Percentiles rank a stretch among this genome's conserved stretches.
Conservation (phyloP, 1,139 yeast genomes). For the Geotrichum europaeum region DNA sequence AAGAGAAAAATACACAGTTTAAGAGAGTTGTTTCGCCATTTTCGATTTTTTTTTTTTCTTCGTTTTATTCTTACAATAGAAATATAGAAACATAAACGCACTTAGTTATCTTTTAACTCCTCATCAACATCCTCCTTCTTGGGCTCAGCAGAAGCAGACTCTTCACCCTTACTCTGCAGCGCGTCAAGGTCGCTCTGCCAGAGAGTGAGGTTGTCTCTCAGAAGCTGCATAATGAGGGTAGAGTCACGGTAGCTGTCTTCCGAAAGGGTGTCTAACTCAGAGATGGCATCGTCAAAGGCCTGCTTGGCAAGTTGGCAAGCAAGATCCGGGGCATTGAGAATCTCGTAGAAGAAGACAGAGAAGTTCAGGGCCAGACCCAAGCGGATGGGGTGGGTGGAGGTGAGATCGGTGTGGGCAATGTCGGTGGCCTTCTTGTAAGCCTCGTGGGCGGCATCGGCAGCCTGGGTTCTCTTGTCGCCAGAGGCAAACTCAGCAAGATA, state of each 20-base stretch:
- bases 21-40: not conserved
- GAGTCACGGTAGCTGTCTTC: slow-evolving; percentile 99
- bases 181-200: slow-evolving; percentile 83
- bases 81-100: not conserved
- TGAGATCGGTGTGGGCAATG: slow-evolving; percentile 92
- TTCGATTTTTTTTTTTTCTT: not conserved
- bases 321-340: slow-evolving; percentile 94
- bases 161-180: slow-evolving; percentile 1
- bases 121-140: slow-evolving; percentile 23
- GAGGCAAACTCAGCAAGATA: slow-evolving; percentile 95
- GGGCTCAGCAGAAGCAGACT: slow-evolving; percentile 18
- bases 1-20: not conserved
- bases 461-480: slow-evolving; percentile 84
- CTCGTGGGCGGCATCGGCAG: slow-evolving; percentile 87
- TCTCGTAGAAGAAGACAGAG: slow-evolving; percentile 97
- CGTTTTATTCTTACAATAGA: slow-evolving; percentile 1
- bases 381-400: slow-evolving; percentile 98
- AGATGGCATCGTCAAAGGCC: slow-evolving; percentile 98
- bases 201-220: slow-evolving; percentile 95
- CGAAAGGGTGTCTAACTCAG: slow-evolving; percentile 94
- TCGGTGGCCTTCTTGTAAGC: slow-evolving; percentile 95
- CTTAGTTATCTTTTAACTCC: slow-evolving; percentile 9
- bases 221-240: slow-evolving; percentile 95
- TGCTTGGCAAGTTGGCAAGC: slow-evolving; percentile 98
- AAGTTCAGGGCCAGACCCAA: slow-evolving; percentile 96